A percentile compares a stretch with the other conserved stretches of the same genome.
phyloP scores from a whole-genome alignment of 768 basidiomycete species.

The Boletellus sp. region DNA sequence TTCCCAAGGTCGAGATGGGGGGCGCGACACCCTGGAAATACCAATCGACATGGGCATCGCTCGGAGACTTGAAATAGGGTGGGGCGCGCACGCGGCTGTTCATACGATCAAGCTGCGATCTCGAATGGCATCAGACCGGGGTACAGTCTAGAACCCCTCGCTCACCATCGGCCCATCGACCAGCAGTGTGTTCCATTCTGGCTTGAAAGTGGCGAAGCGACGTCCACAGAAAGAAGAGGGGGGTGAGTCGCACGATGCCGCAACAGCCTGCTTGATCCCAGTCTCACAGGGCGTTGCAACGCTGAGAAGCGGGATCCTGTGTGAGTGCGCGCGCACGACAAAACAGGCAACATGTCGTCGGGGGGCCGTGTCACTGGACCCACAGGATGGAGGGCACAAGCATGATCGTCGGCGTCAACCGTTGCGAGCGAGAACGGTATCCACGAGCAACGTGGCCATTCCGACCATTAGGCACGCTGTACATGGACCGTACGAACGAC shows the following conservation, averaged over 20 bases:
- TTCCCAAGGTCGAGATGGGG: too few species aligned
- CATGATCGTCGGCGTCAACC: slow-evolving; percentile 1
- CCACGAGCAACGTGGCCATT: slow-evolving; percentile 5
- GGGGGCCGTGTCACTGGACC: too few species aligned
- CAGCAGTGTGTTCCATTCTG: too few species aligned
- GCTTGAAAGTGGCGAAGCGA: background rate
- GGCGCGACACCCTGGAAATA: too few species aligned
- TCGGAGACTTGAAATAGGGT: too few species aligned
- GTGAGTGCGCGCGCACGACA: background rate
- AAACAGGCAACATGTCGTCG: too few species aligned
- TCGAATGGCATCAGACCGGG: background rate
- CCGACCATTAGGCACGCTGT: too few species aligned
- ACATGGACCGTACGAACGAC: too few species aligned
- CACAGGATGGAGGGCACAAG: background rate
- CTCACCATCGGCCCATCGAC: background rate
- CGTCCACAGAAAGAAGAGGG: background rate
- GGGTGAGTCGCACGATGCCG: too few species aligned
- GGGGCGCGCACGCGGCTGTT: background rate
- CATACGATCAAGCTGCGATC: background rate
- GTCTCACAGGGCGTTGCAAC: too few species aligned
- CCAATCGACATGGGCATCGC: too few species aligned
- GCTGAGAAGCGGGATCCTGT: background rate
- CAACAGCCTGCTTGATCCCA: too few species aligned
- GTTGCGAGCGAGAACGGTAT: slow-evolving; percentile 8
- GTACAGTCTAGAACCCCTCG: background rate